These are phyloP conservation scores for Vanrija sp. DNA, from an alignment of 1,284 basidiomycete species.

Conservation along the genomic window DNA sequence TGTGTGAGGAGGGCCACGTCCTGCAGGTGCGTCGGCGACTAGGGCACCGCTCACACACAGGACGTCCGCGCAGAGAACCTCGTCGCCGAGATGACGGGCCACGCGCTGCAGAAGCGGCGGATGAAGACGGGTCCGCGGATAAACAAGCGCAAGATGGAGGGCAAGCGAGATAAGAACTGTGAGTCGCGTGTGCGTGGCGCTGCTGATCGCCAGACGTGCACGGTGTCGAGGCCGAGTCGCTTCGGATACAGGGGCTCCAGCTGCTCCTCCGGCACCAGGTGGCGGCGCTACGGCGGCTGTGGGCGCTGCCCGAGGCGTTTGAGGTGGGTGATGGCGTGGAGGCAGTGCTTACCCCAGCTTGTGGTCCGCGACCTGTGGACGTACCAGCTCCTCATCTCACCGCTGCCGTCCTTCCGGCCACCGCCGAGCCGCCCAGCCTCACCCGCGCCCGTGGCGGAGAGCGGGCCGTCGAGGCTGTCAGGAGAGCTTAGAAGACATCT, in stretches of 20 bases:
- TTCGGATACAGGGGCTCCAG: slow-evolving; percentile 77
- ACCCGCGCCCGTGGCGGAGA: slow-evolving; percentile 30
- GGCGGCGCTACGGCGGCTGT: slow-evolving; percentile 58
- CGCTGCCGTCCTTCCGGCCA: not conserved
- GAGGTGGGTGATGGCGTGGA: slow-evolving; percentile 57
- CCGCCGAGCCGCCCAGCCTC: slow-evolving; percentile 34
- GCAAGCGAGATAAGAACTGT: slow-evolving; percentile 36
- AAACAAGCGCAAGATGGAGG: slow-evolving; percentile 29
- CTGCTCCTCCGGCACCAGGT: slow-evolving; percentile 71
- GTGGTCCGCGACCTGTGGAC: slow-evolving; percentile 78
- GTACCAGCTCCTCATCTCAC: slow-evolving; percentile 60
- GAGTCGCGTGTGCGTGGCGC: slow-evolving; percentile 5
- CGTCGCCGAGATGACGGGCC: slow-evolving; percentile 25
- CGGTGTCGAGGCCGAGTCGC: slow-evolving; percentile 66
- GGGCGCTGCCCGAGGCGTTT: slow-evolving; percentile 70
- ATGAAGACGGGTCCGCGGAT: slow-evolving; percentile 20
- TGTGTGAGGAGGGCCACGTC: slow-evolving; percentile 49
- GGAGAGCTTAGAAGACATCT: not conserved
- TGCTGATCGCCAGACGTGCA: slow-evolving; percentile 62
- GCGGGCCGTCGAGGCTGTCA: not conserved
- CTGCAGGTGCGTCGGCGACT: slow-evolving; percentile 30
- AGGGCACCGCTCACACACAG: slow-evolving; percentile 13
- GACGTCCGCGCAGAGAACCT: slow-evolving; percentile 42
- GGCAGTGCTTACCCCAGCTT: slow-evolving; percentile 50
- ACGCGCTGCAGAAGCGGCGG: slow-evolving; percentile 35